A percentile compares a stretch with the other conserved stretches of the same genome.
phyloP scores from a whole-genome alignment of 345 rosid species.

The Eucalyptus sideroxylon region DNA sequence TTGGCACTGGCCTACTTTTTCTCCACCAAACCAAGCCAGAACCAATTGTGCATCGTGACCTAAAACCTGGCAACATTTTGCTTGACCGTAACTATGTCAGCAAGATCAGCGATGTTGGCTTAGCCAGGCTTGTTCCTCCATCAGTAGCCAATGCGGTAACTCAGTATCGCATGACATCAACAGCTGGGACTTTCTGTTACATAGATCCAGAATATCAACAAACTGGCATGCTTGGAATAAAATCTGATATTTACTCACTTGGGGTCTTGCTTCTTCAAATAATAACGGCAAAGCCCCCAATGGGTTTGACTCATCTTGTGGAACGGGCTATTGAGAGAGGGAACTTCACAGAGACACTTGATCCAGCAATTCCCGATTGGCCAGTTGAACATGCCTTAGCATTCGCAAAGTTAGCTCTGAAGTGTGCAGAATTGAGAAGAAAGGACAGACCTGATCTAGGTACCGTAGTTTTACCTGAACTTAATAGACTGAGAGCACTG shows the following conservation, averaged over 20 bases:
- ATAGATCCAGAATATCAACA: slow-evolving; percentile 95
- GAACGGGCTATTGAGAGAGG: slow-evolving; percentile 54
- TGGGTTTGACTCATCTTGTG: slow-evolving; percentile 72
- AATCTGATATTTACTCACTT: slow-evolving; percentile 76
- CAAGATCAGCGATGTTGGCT: slow-evolving; percentile 88
- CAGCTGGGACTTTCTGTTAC: slow-evolving; percentile 93
- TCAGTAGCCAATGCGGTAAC: slow-evolving; percentile 49
- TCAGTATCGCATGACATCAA: slow-evolving; percentile 78
- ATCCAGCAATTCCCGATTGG: slow-evolving; percentile 60
- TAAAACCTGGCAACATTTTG: slow-evolving; percentile 85
- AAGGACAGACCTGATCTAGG: slow-evolving; percentile 91
- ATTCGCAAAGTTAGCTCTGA: slow-evolving; percentile 51
- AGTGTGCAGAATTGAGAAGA: slow-evolving; percentile 67
- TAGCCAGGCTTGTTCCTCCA: slow-evolving; percentile 95
- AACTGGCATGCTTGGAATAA: slow-evolving; percentile 79
- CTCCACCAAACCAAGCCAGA: slow-evolving; percentile 93
- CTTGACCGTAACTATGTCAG: slow-evolving; percentile 73
- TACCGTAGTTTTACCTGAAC: slow-evolving; percentile 50
- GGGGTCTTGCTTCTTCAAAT: slow-evolving; percentile 78
- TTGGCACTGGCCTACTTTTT: slow-evolving; percentile 74
- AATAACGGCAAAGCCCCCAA: slow-evolving; percentile 77
- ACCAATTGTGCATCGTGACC: slow-evolving; percentile 87
- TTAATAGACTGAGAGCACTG: slow-evolving; percentile 46
- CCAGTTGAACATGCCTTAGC: slow-evolving; percentile 52
- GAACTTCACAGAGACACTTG: slow-evolving; percentile 34